Base-by-base conservation (phyloP, 2,329 filamentous ascomycete species). In the Akanthomyces dipterigenus region DNA sequence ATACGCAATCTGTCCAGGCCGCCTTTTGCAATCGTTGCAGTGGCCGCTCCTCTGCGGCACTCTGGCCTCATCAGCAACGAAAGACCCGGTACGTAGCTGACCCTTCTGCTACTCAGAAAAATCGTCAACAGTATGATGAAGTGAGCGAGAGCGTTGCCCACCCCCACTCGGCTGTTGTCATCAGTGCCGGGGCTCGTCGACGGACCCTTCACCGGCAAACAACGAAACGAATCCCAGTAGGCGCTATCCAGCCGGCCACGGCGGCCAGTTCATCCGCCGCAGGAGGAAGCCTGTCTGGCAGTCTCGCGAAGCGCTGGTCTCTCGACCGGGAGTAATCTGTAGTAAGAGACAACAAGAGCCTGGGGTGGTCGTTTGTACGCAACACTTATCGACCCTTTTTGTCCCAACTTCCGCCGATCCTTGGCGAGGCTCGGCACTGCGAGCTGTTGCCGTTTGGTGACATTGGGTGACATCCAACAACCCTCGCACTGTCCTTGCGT, bases 101-200 rank as follows among this genome's bases (percentile, higher is more conserved):
- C 55, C 34, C 31, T 49, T 58, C 18, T n/a, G 6, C 9, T 22
- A 31, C n/a, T 45, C 7, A 46, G 5, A 46, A 55, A 55, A 55
- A 45, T 20, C 8, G 4, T 34, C n/a, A n/a, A 55, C 26, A 26
- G 40, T 26, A 31, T n/a, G 22, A 28, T 55, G 40, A 9, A 55
- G 26, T 14, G 20, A 9, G n/a, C 7, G 16, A 46, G n/a, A 58
- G 31, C 43, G n/a, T 59, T 59, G 55, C 46, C 55, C 55, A 59
- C 55, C 55, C 55, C 55, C 55, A 59, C 36, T 34, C 46, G 46
- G 55, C 55, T 43, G 46, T 59, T 59, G 45, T 22, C 45, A 31
- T 36, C 22, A 42, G 28, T 59, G 36, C 55, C 55, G 55, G n/a
- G n/a, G 26, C 31, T 55, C 9, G 16, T 36, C 24, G 40, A 56